Conservation (phyloP, 2,329 filamentous ascomycete species). For the Orbilia javanica region DNA sequence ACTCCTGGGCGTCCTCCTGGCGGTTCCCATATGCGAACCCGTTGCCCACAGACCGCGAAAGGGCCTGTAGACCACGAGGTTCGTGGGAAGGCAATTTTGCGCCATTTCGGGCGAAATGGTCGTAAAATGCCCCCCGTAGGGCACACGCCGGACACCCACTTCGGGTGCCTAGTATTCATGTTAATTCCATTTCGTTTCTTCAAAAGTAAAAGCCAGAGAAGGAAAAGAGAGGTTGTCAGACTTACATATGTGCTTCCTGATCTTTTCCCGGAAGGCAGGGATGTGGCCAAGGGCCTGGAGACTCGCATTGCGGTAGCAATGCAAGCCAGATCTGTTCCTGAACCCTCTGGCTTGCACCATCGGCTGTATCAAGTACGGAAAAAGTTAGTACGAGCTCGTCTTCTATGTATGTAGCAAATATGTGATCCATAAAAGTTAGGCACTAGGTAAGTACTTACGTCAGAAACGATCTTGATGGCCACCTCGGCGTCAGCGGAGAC, state of each 20-base stretch:
- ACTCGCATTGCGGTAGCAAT: constrained; percentile 55
- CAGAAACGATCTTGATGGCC: not conserved
- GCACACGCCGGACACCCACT: constrained; percentile 20
- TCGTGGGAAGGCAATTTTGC: constrained; percentile 22
- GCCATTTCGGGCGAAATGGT: constrained; percentile 28
- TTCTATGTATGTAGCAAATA: too few relatives aligned
- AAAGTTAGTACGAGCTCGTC: not conserved
- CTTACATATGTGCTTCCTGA: constrained; percentile 41
- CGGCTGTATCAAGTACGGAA: not conserved
- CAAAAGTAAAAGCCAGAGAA: not conserved
- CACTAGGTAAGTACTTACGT: not conserved
- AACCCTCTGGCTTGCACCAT: constrained; percentile 28
- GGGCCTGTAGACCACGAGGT: constrained; percentile 18
- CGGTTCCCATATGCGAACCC: constrained; percentile 25
- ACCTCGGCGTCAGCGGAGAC: not conserved
- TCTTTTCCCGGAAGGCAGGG: constrained; percentile 23
- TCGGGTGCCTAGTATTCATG: constrained; percentile 1
- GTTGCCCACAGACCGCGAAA: constrained; percentile 33
- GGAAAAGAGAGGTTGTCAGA: not conserved
- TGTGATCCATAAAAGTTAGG: not conserved
- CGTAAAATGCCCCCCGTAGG: constrained; percentile 19
- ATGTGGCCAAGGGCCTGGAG: constrained; percentile 39
- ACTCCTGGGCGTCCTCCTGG: constrained; percentile 55
- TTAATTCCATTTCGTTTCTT: not conserved
- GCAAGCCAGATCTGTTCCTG: constrained; percentile 27